Percentiles rank a stretch among this genome's conserved stretches.
phyloP scores from a whole-genome alignment of 257 asterid species.

The Solanum tarijense region DNA sequence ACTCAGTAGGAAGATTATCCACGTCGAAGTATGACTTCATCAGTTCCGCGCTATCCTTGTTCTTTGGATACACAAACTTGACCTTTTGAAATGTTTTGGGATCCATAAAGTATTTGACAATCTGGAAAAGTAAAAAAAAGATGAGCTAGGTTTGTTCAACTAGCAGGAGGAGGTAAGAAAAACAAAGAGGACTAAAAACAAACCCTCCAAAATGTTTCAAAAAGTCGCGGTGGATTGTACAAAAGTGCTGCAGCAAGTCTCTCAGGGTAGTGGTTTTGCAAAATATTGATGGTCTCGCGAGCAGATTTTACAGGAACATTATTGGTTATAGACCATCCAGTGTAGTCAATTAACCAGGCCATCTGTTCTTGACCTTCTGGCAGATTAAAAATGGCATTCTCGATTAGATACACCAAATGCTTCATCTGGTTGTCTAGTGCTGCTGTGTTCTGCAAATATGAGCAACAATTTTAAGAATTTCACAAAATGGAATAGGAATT shows the following conservation, averaged over 20 bases:
- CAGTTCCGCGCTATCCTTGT: slow-evolving; percentile 80
- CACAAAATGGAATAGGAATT: neutral
- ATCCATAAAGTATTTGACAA: slow-evolving; percentile 83
- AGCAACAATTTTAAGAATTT: neutral
- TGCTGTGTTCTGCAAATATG: slow-evolving; percentile 59
- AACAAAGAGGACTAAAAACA: slow-evolving; percentile 1
- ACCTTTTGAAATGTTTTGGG: slow-evolving; percentile 87
- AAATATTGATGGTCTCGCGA: slow-evolving; percentile 54
- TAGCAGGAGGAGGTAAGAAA: neutral
- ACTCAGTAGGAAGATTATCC: slow-evolving; percentile 83
- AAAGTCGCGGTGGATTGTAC: slow-evolving; percentile 82
- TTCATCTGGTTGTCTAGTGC: slow-evolving; percentile 77
- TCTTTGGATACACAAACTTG: slow-evolving; percentile 87
- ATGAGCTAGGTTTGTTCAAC: neutral
- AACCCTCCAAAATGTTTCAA: slow-evolving; percentile 97
- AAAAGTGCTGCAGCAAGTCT: slow-evolving; percentile 79
- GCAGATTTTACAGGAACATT: slow-evolving; percentile 83
- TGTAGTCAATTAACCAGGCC: slow-evolving; percentile 95
- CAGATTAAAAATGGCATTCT: slow-evolving; percentile 87
- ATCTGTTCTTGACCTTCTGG: slow-evolving; percentile 95
- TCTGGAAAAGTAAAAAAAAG: slow-evolving; percentile 29
- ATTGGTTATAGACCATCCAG: slow-evolving; percentile 74
- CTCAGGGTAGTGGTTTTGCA: slow-evolving; percentile 91
- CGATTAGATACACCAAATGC: slow-evolving; percentile 83
- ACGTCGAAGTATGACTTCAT: slow-evolving; percentile 69